These are phyloP conservation scores for Lecanosticta acicola DNA, from an alignment of 2,329 filamentous ascomycete species.

Conservation along the genomic window DNA sequence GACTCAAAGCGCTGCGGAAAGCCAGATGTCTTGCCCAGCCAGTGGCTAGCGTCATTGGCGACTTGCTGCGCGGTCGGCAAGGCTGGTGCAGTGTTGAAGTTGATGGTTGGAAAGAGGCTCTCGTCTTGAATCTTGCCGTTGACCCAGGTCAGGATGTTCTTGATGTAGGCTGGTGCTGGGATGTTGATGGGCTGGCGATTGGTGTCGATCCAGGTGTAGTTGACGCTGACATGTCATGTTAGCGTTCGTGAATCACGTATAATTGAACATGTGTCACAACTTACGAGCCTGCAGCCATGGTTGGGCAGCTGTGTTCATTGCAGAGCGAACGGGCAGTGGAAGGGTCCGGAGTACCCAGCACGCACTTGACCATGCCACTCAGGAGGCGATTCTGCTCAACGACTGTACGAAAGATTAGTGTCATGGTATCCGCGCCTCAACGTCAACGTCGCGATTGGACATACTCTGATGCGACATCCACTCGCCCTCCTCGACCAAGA, in stretches of 20 bases:
- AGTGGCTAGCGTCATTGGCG: constrained; percentile 57
- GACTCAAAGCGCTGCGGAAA: constrained; percentile 51
- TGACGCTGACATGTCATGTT: constrained; percentile 58
- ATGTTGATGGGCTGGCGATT: constrained; percentile 84
- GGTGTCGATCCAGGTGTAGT: constrained; percentile 92
- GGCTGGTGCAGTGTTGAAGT: constrained; percentile 58
- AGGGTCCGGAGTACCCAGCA: constrained; percentile 73
- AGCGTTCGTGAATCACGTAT: background rate
- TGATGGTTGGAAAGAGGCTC: constrained; percentile 83
- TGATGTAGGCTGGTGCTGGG: constrained; percentile 88
- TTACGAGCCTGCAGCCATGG: constrained; percentile 90
- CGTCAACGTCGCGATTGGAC: constrained; percentile 12
- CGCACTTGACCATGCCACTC: constrained; percentile 80
- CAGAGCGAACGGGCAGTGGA: constrained; percentile 70
- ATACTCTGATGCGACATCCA: constrained; percentile 94
- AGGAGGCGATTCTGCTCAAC: constrained; percentile 88
- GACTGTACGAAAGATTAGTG: constrained; percentile 49
- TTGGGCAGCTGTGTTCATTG: constrained; percentile 76
- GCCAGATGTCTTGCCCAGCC: constrained; percentile 86
- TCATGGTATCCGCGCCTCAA: background rate
- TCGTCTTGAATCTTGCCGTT: constrained; percentile 90
- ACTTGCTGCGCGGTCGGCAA: constrained; percentile 41
- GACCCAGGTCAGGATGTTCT: constrained; percentile 95
- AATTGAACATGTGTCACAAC: constrained; percentile 36
- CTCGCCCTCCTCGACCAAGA: constrained; percentile 88